A percentile compares a stretch with the other conserved stretches of the same genome.
Conservation (phyloP, 805 yeast genomes). For the Candida maris region DNA sequence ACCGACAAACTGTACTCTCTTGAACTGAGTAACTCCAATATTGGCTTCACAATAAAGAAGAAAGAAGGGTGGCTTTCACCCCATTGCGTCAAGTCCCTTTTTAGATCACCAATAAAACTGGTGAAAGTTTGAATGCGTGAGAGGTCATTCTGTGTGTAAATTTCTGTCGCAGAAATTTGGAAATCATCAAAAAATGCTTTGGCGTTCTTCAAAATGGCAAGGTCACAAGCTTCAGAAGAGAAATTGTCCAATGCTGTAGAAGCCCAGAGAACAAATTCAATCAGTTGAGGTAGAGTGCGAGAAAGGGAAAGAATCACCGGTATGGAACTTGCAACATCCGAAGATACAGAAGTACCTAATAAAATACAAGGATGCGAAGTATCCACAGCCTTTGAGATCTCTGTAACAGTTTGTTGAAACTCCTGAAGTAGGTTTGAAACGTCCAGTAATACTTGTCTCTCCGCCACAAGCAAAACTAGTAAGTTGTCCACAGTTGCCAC, state of each 20-base stretch:
- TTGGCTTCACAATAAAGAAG: constrained; percentile 46
- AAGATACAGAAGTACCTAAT: constrained; percentile 6
- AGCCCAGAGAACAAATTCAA: constrained; percentile 32
- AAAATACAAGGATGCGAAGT: background rate
- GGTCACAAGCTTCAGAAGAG: constrained; percentile 4
- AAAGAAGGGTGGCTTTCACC: constrained; percentile 27
- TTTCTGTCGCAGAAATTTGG: constrained; percentile 4
- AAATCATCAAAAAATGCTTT: constrained; percentile 18
- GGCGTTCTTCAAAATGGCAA: constrained; percentile 23
- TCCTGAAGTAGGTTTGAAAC: constrained; percentile 18
- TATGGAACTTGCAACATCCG: background rate
- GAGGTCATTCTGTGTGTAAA: constrained; percentile 14
- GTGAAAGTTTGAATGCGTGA: constrained; percentile 20
- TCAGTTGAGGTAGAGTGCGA: constrained; percentile 36
- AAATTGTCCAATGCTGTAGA: constrained; percentile 11
- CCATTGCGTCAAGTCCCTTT: constrained; percentile 33
- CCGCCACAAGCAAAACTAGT: constrained; percentile 51
- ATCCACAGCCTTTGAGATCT: constrained; percentile 3
- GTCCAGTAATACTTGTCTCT: constrained; percentile 45
- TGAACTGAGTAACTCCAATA: constrained; percentile 44
- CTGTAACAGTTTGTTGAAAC: constrained; percentile 6
- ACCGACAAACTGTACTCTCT: no score
- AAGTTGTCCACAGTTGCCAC: constrained; percentile 74
- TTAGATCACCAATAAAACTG: constrained; percentile 25
- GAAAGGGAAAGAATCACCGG: constrained; percentile 7